These are phyloP conservation scores for Globisporangium abappressorium DNA, from an alignment of 352 stramenopile genomes.

Conservation along the genomic window DNA sequence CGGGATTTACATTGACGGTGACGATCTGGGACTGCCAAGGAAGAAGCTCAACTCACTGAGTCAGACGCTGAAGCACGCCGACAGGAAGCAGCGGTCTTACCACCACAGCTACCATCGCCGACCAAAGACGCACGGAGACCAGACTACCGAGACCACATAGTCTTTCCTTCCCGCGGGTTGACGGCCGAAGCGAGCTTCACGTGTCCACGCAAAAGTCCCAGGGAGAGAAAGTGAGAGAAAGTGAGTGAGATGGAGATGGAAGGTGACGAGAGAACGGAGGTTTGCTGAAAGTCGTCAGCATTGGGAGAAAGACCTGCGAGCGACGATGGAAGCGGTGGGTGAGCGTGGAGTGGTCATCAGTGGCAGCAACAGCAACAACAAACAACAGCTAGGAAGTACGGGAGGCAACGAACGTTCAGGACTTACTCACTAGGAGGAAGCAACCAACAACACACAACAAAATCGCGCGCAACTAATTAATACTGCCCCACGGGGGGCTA, in stretches of 20 bases:
- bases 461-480: slow-evolving; percentile 8
- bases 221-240: background rate
- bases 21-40: slow-evolving; percentile 26
- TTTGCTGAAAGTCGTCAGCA: background rate
- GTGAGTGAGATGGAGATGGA: background rate
- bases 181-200: background rate
- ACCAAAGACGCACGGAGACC: slow-evolving; percentile 19
- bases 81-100: slow-evolving; percentile 38
- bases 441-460: slow-evolving; percentile 1
- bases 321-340: background rate
- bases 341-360: background rate
- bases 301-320: background rate
- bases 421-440: slow-evolving; percentile 23
- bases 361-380: background rate
- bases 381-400: slow-evolving; percentile 23
- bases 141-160: slow-evolving; percentile 16
- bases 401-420: slow-evolving; percentile 8
- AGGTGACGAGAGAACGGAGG: slow-evolving; percentile 1
- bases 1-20: slow-evolving; percentile 37
- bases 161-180: background rate
- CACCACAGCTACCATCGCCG: slow-evolving; percentile 28
- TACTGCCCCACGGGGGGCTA: slow-evolving; percentile 7
- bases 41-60: slow-evolving; percentile 42
- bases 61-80: slow-evolving; percentile 38
- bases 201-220: background rate